Evolutionary conservation across 345 rosid species (phyloP), one percentile per base, ranked within the genome.

Genomic region (Brassica carinata): DNA sequence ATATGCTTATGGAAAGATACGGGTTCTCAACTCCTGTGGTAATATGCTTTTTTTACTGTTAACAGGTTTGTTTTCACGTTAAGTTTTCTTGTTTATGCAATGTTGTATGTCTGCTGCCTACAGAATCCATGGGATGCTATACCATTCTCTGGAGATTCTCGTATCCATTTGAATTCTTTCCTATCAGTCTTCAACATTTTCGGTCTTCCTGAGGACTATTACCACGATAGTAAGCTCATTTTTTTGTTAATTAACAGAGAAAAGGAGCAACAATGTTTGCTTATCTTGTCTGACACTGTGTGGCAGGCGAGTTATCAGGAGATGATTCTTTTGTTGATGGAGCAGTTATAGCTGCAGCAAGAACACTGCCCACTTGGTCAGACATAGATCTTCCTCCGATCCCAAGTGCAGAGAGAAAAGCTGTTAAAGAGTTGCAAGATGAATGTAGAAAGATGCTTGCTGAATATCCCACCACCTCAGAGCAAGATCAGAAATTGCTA

Each of bases 121-220:
- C 92, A 95, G 99, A 95, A 95, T 88, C 97, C 97, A 31, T 95
- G 98, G 99, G 94, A 90, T 85, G 85, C 68, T 65, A 84, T 93
- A 72, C 81, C 79, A 55, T 91, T 95, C 85, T 95, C 97, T 64
- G 93, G 96, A 79, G 79, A 88, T 77, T 83, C 91, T 27, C 86
- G 84, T 19, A 88, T 93, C 80, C 99, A 95, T 87, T 86, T 93
- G 84, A 88, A 93, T 64, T 90, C 99, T 5, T 91, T 93, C 81
- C 77, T 95, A 75, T 95, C 99, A 6, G 84, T 87, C 79, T 95
- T 93, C 80, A 89, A 88, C 71, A 88, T 95, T 65, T 85, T 90
- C 11, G 98, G 98, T 73, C 93, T 93, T 81, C 93, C 94, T 1
- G 94, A 88, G 64, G 97, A 93, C 69, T 95, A 91, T 83, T 89